Evolutionary conservation across 2,329 filamentous ascomycete genomes (phyloP).

Genomic region (Alternaria arborescens): DNA sequence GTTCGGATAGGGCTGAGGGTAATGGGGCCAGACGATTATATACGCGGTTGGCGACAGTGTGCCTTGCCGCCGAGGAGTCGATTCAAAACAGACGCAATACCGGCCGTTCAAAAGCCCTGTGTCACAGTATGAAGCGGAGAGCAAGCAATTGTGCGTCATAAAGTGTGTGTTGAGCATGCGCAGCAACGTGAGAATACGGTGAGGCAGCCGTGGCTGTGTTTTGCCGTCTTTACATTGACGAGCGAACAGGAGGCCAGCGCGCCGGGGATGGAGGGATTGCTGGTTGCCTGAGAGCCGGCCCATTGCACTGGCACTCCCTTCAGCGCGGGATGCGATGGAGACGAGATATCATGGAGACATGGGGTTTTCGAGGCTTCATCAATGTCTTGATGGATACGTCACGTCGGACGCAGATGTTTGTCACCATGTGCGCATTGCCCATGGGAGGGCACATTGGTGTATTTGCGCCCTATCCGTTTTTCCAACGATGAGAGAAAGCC

Average conservation of each 20-base stretch:
- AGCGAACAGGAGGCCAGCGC: constrained; percentile 13
- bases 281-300: constrained; percentile 13
- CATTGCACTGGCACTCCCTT: constrained; percentile 1
- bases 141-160: constrained; percentile 27
- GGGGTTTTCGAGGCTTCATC: neutral
- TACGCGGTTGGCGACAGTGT: constrained; percentile 8
- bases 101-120: constrained; percentile 10
- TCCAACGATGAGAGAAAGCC: neutral
- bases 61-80: constrained; percentile 11
- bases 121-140: constrained; percentile 12
- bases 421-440: neutral
- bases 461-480: neutral
- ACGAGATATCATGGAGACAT: neutral
- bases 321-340: neutral
- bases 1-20: constrained; percentile 32
- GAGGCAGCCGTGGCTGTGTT: constrained; percentile 31
- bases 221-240: constrained; percentile 3
- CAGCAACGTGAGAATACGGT: constrained; percentile 23
- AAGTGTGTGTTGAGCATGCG: constrained; percentile 27
- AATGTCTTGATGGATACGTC: neutral
- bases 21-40: constrained; percentile 27
- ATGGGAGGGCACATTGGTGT: neutral
- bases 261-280: neutral
- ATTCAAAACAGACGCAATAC: constrained; percentile 20
- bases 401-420: neutral